These are phyloP conservation scores for Cytospora piceicola DNA, from an alignment of 2,329 filamentous ascomycete genomes.

Conservation along the genomic window DNA sequence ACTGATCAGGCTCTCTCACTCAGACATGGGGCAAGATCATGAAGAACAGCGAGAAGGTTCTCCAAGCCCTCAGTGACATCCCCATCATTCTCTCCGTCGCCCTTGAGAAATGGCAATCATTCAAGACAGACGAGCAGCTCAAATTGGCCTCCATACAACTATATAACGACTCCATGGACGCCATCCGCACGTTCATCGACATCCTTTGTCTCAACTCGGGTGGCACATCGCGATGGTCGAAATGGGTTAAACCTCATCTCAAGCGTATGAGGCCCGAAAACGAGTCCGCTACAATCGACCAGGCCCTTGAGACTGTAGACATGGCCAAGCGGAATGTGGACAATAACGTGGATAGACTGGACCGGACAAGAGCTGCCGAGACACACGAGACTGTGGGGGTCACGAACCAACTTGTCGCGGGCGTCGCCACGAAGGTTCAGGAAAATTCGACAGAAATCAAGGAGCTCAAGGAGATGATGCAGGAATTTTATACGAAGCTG, in stretches of 20 bases:
- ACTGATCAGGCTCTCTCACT: neutral
- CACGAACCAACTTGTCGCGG: neutral
- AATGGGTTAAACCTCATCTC: neutral
- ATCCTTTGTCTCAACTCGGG: neutral
- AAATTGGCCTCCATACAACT: neutral
- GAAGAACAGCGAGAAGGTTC: slow-evolving; percentile 6
- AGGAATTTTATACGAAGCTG: neutral
- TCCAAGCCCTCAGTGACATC: neutral
- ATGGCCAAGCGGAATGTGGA: neutral
- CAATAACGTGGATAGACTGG: neutral
- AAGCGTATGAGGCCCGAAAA: neutral
- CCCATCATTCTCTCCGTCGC: neutral
- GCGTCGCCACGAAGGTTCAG: too few relatives aligned
- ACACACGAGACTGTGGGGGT: neutral
- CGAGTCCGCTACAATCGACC: neutral
- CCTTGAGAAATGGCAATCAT: neutral
- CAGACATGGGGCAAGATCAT: slow-evolving; percentile 2
- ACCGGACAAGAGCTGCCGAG: neutral
- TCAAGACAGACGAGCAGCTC: neutral
- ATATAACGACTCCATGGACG: neutral
- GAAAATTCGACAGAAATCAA: neutral
- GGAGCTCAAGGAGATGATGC: neutral
- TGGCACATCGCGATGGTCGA: neutral
- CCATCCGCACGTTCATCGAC: neutral
- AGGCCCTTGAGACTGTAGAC: neutral